Base-by-base conservation (phyloP, 257 asterid genomes). In the Ehretia macrophylla region DNA sequence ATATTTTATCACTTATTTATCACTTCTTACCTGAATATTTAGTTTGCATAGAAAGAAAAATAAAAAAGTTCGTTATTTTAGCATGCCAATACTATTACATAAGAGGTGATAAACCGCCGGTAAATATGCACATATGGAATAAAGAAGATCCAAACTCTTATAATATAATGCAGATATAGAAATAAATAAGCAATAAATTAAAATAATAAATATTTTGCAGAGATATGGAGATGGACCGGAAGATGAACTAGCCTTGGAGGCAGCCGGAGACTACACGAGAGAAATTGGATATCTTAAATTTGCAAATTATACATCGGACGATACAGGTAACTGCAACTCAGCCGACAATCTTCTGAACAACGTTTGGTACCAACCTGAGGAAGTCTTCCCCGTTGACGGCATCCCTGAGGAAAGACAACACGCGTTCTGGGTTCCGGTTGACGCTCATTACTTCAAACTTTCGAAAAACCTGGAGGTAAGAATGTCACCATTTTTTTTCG, bases 361-460 rank as follows among this genome's bases (percentile, higher is more conserved):
- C 22, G 11, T 80, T 12, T 83, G 90, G 85, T 83, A 77, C 58
- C 90, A 83, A 51, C 81, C 76, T 0, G 90, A 83, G 51, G 90
- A 83, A 71, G 61, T 77, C 51, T 83, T 80, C 49, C 85, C 81
- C 13, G 70, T 76, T 11, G 78, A 78, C 62, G 87, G 82, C 18
- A 47, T 20, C 21, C 81, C 85, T 9, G 91, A 81, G 70, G 60
- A 73, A 20, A 74, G 87, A 38, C 74, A 78, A 14, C 91, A 83
- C 45, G 68, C 51, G 0, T 76, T 83, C 61, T 83, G 87, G 87
- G 68, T 78, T 21, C 83, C 87, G 1, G 79, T 74, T 16, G 71
- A 83, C 48, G 16, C 63, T 1, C 5, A 0, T 35, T 83, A 78
- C 71, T 73, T 40, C 38, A 0, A 42, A 0, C 19, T 74, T 3